Conservation (phyloP, 805 yeast genomes). For the Naumovozyma baii region DNA sequence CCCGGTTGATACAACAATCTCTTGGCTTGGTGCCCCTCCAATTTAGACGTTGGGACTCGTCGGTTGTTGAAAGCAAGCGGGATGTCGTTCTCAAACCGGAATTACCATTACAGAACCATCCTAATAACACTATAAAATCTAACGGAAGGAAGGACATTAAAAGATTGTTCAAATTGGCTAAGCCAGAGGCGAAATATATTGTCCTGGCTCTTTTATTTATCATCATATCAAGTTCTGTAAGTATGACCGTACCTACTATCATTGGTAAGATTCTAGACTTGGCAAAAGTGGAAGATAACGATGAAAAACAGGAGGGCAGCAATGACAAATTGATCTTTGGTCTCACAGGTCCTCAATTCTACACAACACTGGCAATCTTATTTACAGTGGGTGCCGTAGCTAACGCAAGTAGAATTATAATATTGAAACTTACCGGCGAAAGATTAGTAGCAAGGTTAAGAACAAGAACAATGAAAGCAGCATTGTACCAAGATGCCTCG, state of each 20-base stretch:
- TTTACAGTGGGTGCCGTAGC: conserved; percentile 69
- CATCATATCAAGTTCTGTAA: conserved; percentile 61
- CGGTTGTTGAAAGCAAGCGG: background rate
- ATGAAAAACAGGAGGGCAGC: conserved; percentile 11
- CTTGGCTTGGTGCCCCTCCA: background rate
- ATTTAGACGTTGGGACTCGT: background rate
- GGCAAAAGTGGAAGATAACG: conserved; percentile 27
- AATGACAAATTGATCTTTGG: conserved; percentile 41
- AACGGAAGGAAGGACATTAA: conserved; percentile 30
- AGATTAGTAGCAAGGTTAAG: conserved; percentile 76
- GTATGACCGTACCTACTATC: conserved; percentile 72
- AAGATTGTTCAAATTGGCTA: conserved; percentile 46
- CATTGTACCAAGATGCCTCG: conserved; percentile 77
- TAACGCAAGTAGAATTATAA: conserved; percentile 69
- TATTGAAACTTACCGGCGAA: conserved; percentile 76
- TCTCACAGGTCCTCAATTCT: conserved; percentile 53
- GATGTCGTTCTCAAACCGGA: background rate
- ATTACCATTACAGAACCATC: background rate
- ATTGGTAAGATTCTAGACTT: conserved; percentile 83
- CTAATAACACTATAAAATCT: conserved; percentile 11
- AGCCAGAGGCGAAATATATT: conserved; percentile 47
- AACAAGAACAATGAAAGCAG: conserved; percentile 62
- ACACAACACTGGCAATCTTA: conserved; percentile 47
- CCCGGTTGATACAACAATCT: background rate
- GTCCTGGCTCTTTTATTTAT: conserved; percentile 55